phyloP scores from a whole-genome alignment of 805 yeast species.

The Metschnikowia picachoensis region DNA sequence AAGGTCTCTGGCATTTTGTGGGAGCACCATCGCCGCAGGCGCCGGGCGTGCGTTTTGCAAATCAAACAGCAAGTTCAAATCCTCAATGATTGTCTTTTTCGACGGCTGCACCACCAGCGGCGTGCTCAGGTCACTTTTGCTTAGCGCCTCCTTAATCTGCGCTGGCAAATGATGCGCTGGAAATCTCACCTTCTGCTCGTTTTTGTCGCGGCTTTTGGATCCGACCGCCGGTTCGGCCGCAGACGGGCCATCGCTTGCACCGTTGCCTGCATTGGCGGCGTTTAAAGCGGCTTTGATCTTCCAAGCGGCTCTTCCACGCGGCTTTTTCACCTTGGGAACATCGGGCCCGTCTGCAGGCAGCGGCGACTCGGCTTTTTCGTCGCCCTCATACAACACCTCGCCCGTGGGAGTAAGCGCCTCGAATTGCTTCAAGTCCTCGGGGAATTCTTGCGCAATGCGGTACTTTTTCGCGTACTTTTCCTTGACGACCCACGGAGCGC shows the following conservation, averaged over 20 bases:
- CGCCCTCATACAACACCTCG: conserved; percentile 17
- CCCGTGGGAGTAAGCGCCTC: conserved; percentile 19
- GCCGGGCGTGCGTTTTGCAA: conserved; percentile 16
- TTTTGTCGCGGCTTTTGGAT: conserved; percentile 6
- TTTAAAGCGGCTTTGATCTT: conserved; percentile 14
- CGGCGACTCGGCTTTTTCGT: conserved; percentile 10
- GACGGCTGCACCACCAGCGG: conserved; percentile 17
- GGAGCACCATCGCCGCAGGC: conserved; percentile 11
- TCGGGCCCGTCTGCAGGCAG: conserved; percentile 7
- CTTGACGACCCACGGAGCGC: conserved; percentile 95
- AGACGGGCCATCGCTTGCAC: conserved; percentile 1
- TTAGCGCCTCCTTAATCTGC: conserved; percentile 13
- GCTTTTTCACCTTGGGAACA: conserved; percentile 6
- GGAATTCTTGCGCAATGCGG: conserved; percentile 59
- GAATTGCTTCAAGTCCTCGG: conserved; percentile 47
- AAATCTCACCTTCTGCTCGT: conserved; percentile 14
- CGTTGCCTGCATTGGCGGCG: conserved; percentile 2
- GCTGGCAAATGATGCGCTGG: conserved; percentile 18
- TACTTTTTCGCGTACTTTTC: conserved; percentile 68
- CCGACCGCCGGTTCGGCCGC: neutral
- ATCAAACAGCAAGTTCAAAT: conserved; percentile 16
- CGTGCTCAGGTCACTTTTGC: conserved; percentile 11
- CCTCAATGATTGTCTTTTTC: conserved; percentile 18
- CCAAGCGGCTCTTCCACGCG: conserved; percentile 13
- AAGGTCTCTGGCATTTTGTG: conserved; percentile 13